phyloP scores from a whole-genome alignment of 2,329 filamentous ascomycete species.

The Sporothrix luriei region DNA sequence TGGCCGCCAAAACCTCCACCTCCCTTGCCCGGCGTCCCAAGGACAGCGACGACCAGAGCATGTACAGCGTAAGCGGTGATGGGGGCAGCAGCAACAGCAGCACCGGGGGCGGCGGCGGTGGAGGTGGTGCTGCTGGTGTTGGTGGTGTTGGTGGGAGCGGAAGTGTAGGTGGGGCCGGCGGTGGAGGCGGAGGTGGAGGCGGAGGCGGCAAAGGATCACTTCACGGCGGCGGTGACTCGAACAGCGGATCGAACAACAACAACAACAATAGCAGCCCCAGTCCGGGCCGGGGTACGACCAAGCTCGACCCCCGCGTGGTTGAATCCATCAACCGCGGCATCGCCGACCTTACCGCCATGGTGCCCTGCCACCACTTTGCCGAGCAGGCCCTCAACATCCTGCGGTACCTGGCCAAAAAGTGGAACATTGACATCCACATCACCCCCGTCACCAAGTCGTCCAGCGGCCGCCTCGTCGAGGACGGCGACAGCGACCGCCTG shows the following conservation, averaged over 20 bases:
- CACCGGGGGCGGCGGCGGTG: no score
- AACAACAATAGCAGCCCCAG: neutral
- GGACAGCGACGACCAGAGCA: slow-evolving; percentile 10
- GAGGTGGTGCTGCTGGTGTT: neutral
- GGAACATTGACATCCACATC: slow-evolving; percentile 59
- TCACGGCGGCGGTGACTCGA: neutral
- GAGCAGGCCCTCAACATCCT: slow-evolving; percentile 64
- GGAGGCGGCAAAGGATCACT: no score
- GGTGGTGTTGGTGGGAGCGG: neutral
- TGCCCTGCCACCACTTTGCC: slow-evolving; percentile 62
- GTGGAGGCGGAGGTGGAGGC: neutral
- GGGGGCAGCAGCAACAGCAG: neutral
- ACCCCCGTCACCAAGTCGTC: slow-evolving; percentile 31
- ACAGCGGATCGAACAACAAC: neutral
- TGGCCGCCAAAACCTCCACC: neutral
- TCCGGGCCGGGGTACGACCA: neutral
- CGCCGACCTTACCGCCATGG: slow-evolving; percentile 62
- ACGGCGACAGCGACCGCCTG: neutral
- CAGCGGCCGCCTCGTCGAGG: neutral
- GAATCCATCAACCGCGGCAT: slow-evolving; percentile 58
- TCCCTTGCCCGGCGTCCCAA: slow-evolving; percentile 16
- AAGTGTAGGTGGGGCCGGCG: neutral
- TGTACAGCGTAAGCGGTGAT: neutral
- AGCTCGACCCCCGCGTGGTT: slow-evolving; percentile 47
- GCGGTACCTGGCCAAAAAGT: slow-evolving; percentile 59